Base-by-base conservation (phyloP, 2,329 filamentous ascomycete species). In the Cladosporium phlei region DNA sequence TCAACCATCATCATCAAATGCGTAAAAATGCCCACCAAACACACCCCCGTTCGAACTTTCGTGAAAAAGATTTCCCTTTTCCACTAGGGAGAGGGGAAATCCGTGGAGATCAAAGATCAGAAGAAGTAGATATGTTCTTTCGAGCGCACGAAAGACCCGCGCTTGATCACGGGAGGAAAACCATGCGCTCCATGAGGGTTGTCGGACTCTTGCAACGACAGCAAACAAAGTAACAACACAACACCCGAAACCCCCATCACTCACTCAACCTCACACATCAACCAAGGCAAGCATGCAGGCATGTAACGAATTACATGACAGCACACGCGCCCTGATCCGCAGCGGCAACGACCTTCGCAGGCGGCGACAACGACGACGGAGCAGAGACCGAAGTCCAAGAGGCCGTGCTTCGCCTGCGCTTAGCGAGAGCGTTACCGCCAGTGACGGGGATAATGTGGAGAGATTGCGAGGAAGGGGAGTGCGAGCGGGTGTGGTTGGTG, bases 91-190 rank as follows among this genome's bases (percentile, higher is more conserved):
- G 8, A 16, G 2, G 20, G 24, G 37, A 25, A 28, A 7, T 20
- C 35, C 35, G 17, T 22, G 20, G 25, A 46, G 22, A 20, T 22
- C 30, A 5, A 25, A 24, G 33, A 29, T 42, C 11, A 22, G 25
- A 19, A 45, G 30, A 47, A 35, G 16, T 16, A 47, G 35, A 43
- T 27, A 10, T 14, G 42, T 25, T 11, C 24, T 25, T 25, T 39
- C 22, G 42, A 33, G 51, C 52, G 52, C 58, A 60, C 49, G 54
- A 59, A 61, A 61, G 51, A 59, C 56, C 54, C 53, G 52, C 49
- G 49, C 42, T 22, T 25, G 38, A 35, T 20, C 51, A 48, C 52
- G 55, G 57, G 57, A 51, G 52, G 54, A 58, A 58, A 57, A 57
- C 55, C 56, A 54, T 57, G 53, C 50, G 42, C 55, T 49, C 55